These are phyloP conservation scores for Apostasia shenzhenica DNA, from an alignment of 106 monocot species.

Conservation along the genomic window DNA sequence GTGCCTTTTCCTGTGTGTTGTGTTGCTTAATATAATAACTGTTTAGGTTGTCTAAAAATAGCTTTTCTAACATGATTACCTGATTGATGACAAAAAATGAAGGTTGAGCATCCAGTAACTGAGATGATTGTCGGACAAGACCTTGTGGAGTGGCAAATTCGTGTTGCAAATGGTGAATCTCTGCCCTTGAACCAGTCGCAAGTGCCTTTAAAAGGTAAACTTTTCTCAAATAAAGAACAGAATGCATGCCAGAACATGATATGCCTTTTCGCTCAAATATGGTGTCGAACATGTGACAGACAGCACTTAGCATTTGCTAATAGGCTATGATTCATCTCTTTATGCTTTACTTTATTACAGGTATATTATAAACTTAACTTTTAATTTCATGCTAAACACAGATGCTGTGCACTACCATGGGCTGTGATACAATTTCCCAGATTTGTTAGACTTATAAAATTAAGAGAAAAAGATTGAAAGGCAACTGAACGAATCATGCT, in stretches of 20 bases:
- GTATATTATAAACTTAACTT: too few species aligned
- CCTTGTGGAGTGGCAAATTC: constrained; percentile 99
- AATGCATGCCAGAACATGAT: neutral
- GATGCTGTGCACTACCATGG: too few species aligned
- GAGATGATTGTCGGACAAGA: constrained; percentile 99
- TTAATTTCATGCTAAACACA: too few species aligned
- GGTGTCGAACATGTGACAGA: too few species aligned
- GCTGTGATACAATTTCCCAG: too few species aligned
- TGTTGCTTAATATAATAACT: neutral
- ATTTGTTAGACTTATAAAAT: too few species aligned
- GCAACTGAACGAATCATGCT: too few species aligned
- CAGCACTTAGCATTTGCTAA: too few species aligned
- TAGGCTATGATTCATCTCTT: too few species aligned
- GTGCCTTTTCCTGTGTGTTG: neutral
- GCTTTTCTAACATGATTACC: constrained; percentile 1
- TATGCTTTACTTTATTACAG: too few species aligned
- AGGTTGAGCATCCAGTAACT: constrained; percentile 99
- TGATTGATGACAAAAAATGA: constrained; percentile 17
- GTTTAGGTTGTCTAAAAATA: constrained; percentile 7
- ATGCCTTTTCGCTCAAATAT: too few species aligned
- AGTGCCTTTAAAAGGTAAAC: constrained; percentile 77
- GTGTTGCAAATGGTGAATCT: constrained; percentile 96
- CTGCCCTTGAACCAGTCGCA: constrained; percentile 82
- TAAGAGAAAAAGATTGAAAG: too few species aligned
- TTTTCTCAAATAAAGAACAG: neutral